phyloP scores from a whole-genome alignment of 371 early-diverging fungal genomes.

The Apophysomyces elegans region DNA sequence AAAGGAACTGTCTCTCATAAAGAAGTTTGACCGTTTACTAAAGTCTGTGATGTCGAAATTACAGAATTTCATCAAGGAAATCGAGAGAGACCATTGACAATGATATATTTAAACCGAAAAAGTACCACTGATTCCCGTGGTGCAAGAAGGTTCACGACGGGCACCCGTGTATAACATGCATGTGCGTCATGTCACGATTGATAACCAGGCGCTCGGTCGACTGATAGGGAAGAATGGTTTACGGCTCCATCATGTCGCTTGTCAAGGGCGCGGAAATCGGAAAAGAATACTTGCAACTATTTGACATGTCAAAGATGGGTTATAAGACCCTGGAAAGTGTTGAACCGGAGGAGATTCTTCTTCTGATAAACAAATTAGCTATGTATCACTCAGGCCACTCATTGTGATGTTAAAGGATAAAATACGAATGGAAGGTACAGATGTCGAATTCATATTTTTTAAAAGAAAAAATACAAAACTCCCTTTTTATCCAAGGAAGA shows the following conservation, averaged over 20 bases:
- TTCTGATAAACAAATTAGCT: background rate
- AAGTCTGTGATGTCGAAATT: no score
- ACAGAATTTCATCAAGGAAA: no score
- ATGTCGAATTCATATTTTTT: background rate
- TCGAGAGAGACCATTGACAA: no score
- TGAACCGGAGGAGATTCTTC: background rate
- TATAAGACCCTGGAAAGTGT: background rate
- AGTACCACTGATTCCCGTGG: no score
- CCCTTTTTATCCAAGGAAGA: background rate
- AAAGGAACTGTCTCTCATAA: no score
- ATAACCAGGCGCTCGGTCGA: no score
- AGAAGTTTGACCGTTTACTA: no score
- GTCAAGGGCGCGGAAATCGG: background rate
- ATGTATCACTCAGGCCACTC: background rate
- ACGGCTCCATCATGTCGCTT: background rate
- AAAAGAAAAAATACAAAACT: background rate
- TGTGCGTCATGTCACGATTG: no score
- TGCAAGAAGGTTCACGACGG: no score
- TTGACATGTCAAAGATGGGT: background rate
- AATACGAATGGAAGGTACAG: background rate
- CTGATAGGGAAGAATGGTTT: background rate
- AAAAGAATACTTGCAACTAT: background rate
- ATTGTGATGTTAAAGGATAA: background rate
- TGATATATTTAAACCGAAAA: no score
- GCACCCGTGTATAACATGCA: no score